Percentiles rank a stretch among this genome's conserved stretches.
phyloP scores from a whole-genome alignment of 176 grass and related monocot species.

The Luzula sylvatica region DNA sequence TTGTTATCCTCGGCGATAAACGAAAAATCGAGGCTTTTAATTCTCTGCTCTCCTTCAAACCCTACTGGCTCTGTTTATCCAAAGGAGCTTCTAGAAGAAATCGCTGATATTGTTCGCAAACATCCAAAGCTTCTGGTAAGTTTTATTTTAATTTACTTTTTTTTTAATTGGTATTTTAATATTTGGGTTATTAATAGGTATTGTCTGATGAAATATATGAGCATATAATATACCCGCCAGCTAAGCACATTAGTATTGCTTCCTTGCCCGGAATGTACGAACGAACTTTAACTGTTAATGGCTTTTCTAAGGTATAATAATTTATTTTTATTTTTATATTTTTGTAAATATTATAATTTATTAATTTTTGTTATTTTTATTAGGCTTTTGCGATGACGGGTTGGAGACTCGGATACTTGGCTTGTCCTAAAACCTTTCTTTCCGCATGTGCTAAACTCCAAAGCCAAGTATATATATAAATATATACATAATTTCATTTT shows the following conservation, averaged over 20 bases:
- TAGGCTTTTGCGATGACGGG: conserved; percentile 98
- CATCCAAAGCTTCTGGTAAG: conserved; percentile 80
- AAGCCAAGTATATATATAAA: conserved; percentile 54
- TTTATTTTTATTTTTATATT: neutral
- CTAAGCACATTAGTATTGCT: conserved; percentile 57
- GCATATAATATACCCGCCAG: conserved; percentile 57
- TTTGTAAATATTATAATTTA: too few relatives aligned
- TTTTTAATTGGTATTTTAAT: too few relatives aligned
- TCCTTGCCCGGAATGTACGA: conserved; percentile 65
- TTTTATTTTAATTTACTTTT: neutral
- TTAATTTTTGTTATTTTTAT: conserved; percentile 5
- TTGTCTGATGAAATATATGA: conserved; percentile 86
- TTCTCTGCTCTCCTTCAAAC: conserved; percentile 93
- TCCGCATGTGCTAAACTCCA: conserved; percentile 84
- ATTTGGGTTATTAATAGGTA: conserved; percentile 36
- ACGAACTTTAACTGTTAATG: conserved; percentile 62
- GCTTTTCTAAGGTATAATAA: conserved; percentile 53
- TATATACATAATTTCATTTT: neutral
- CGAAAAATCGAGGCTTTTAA: conserved; percentile 78
- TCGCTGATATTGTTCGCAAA: conserved; percentile 75
- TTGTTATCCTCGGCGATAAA: conserved; percentile 56
- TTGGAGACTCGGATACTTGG: conserved; percentile 89
- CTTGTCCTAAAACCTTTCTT: conserved; percentile 67
- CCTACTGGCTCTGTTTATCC: conserved; percentile 93
- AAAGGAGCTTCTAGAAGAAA: conserved; percentile 73